Percentiles rank a stretch among this genome's conserved stretches.
Conservation (phyloP, 208 protist genomes). For the Crithidia mellificae region DNA sequence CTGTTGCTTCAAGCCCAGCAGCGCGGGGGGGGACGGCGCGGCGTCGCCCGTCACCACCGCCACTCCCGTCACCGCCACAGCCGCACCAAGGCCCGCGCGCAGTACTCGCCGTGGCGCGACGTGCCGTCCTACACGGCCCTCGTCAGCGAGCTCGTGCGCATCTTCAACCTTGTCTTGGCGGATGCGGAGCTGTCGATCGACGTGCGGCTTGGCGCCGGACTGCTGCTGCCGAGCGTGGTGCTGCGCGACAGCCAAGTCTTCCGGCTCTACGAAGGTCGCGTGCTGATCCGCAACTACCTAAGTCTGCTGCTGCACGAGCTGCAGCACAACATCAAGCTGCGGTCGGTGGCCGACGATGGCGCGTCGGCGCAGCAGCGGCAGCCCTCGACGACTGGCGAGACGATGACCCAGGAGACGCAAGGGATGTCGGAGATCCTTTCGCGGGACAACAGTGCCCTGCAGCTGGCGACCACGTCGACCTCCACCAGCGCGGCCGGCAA, state of each 20-base stretch:
- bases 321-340: conserved; percentile 21
- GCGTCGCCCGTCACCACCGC: too few relatives aligned
- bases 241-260: conserved; percentile 53
- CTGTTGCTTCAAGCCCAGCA: too few relatives aligned
- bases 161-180: conserved; percentile 40
- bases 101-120: conserved; percentile 43
- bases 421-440: background rate
- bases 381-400: background rate
- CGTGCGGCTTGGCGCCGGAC: conserved; percentile 42
- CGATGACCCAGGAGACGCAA: background rate
- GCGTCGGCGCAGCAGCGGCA: background rate
- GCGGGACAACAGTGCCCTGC: background rate
- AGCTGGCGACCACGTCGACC: background rate
- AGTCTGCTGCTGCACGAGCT: conserved; percentile 34
- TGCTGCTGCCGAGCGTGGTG: conserved; percentile 45
- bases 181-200: conserved; percentile 39
- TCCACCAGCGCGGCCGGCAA: background rate
- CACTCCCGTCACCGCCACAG: conserved; percentile 3
- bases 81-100: background rate
- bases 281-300: conserved; percentile 54
- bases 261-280: conserved; percentile 55
- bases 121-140: conserved; percentile 59
- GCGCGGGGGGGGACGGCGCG: too few relatives aligned
- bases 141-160: conserved; percentile 36
- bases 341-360: background rate